phyloP scores from a whole-genome alignment of 306 rosid genomes.

The Elaeagnus macrophylla region DNA sequence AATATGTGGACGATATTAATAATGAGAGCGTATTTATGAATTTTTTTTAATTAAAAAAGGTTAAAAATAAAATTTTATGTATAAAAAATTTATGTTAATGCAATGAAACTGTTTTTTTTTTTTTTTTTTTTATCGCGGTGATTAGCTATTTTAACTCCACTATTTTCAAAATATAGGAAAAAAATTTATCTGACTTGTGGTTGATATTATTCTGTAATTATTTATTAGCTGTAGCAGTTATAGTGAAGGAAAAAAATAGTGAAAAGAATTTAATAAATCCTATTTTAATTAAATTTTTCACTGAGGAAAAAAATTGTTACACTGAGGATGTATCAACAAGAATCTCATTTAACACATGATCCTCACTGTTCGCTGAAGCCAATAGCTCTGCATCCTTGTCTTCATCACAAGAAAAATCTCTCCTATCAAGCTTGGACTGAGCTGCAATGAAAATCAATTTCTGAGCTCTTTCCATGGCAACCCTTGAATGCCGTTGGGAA shows the following conservation, averaged over 20 bases:
- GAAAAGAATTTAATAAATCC: constrained; percentile 73
- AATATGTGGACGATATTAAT: too few species aligned
- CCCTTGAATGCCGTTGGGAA: constrained; percentile 26
- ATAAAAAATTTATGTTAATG: too few species aligned
- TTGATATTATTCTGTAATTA: too few species aligned
- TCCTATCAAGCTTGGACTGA: constrained; percentile 36
- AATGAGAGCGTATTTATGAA: too few species aligned
- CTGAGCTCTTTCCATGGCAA: constrained; percentile 32
- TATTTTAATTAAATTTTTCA: constrained; percentile 17
- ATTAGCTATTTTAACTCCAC: too few species aligned
- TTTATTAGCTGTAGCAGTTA: constrained; percentile 5
- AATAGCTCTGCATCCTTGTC: constrained; percentile 37
- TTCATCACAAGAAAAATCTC: constrained; percentile 30
- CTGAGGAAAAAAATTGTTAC: constrained; percentile 14
- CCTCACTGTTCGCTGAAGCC: constrained; percentile 37
- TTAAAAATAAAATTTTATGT: too few species aligned
- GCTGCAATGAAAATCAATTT: constrained; percentile 43
- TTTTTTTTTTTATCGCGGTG: too few species aligned
- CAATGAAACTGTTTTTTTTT: too few species aligned
- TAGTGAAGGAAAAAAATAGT: constrained; percentile 12
- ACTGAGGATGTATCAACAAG: constrained; percentile 36
- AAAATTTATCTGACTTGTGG: too few species aligned
- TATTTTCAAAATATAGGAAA: too few species aligned
- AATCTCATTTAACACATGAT: constrained; percentile 30
- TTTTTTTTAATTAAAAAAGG: too few species aligned